Evolutionary conservation across 768 basidiomycete species (phyloP).

Genomic region (Amanita brunnescens): DNA sequence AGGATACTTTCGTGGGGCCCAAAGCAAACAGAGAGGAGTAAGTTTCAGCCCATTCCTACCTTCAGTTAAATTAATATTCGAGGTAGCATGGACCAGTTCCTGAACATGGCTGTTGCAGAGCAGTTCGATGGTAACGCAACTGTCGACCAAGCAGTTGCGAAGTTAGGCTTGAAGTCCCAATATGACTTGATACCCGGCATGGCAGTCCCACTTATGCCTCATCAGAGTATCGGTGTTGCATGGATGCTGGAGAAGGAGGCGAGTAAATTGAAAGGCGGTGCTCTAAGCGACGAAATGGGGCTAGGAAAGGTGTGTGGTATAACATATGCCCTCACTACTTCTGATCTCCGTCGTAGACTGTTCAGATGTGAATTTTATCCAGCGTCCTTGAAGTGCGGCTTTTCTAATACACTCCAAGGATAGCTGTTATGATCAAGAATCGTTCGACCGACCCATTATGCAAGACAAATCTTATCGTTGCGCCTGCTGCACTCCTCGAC

Average conservation of each 20-base stretch:
- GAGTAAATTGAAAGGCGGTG: constrained; percentile 34
- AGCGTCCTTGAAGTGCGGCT: neutral
- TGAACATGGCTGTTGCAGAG: constrained; percentile 47
- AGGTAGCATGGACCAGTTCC: constrained; percentile 43
- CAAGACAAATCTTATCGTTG: constrained; percentile 63
- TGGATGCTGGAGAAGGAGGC: constrained; percentile 53
- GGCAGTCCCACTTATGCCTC: constrained; percentile 55
- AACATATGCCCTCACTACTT: neutral
- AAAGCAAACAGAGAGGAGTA: constrained; percentile 44
- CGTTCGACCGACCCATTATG: constrained; percentile 35
- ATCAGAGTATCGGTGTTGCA: constrained; percentile 53
- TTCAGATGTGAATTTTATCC: constrained; percentile 33
- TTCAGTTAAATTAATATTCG: neutral
- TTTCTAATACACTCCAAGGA: constrained; percentile 28
- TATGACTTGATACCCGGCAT: constrained; percentile 48
- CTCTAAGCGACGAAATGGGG: constrained; percentile 49
- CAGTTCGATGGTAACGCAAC: constrained; percentile 50
- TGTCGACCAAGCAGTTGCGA: constrained; percentile 46
- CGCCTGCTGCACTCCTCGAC: constrained; percentile 54
- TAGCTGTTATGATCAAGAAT: constrained; percentile 52
- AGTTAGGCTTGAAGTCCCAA: constrained; percentile 41
- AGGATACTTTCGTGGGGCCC: constrained; percentile 36
- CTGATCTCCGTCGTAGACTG: constrained; percentile 26
- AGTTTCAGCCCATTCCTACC: constrained; percentile 11
- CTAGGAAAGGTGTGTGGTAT: constrained; percentile 42